Percentiles rank a stretch among this genome's conserved stretches.
Conservation (phyloP, 1,139 yeast genomes). For the Eremothecium coryli region DNA sequence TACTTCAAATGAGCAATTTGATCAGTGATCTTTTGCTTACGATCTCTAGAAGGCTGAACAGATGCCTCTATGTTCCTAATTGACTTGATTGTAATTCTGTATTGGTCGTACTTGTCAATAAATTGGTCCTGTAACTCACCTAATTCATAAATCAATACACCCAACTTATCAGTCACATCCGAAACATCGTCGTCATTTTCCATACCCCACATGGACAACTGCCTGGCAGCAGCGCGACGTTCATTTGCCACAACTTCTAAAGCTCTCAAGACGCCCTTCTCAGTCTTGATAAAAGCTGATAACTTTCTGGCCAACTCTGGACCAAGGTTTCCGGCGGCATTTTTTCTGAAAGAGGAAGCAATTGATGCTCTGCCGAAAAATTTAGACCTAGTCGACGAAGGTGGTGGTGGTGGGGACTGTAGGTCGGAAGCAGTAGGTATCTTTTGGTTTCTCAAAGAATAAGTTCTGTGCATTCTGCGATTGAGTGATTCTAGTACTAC, state of each 20-base stretch:
- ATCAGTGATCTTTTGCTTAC: slow-evolving; percentile 78
- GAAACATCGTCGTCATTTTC: slow-evolving; percentile 76
- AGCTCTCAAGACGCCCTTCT: slow-evolving; percentile 71
- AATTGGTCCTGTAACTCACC: slow-evolving; percentile 85
- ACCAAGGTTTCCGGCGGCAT: slow-evolving; percentile 65
- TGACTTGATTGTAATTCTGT: slow-evolving; percentile 71
- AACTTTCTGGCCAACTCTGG: slow-evolving; percentile 73
- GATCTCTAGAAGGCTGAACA: slow-evolving; percentile 79
- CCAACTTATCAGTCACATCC: slow-evolving; percentile 79
- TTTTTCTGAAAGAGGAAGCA: slow-evolving; percentile 56
- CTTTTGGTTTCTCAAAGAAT: slow-evolving; percentile 67
- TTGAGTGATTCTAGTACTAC: background rate
- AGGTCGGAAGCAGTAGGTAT: slow-evolving; percentile 78
- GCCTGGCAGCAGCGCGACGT: slow-evolving; percentile 76
- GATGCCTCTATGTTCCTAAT: slow-evolving; percentile 80
- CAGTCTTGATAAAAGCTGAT: slow-evolving; percentile 71
- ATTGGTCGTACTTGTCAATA: slow-evolving; percentile 79
- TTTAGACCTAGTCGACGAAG: slow-evolving; percentile 57
- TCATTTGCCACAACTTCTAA: slow-evolving; percentile 70
- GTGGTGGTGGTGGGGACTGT: slow-evolving; percentile 74
- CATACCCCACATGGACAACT: slow-evolving; percentile 78
- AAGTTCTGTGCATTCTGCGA: slow-evolving; percentile 65
- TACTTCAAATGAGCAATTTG: slow-evolving; percentile 75
- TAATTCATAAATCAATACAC: slow-evolving; percentile 70
- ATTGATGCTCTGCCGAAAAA: slow-evolving; percentile 69